Evolutionary conservation across 441 rosid genomes (phyloP).

Genomic region (Populus tomentosa): DNA sequence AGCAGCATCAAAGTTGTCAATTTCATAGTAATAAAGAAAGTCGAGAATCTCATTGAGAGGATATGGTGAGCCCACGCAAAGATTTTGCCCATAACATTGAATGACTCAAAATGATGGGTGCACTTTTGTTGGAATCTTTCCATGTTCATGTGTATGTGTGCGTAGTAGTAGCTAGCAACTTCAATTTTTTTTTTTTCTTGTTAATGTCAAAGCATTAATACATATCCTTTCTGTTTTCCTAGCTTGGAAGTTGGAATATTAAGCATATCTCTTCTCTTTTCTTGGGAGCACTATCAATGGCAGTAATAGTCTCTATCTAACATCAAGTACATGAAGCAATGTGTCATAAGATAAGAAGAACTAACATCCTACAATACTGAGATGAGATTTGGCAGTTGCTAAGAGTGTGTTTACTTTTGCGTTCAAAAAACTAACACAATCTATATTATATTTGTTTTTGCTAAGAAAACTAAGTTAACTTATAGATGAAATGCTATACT

Average conservation of each 20-base stretch:
- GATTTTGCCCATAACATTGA: constrained; percentile 4
- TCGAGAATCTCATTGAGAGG: constrained; percentile 3
- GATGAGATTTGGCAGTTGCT: neutral
- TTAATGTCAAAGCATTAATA: neutral
- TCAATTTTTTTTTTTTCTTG: neutral
- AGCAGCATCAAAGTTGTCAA: constrained; percentile 8
- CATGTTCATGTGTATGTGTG: neutral
- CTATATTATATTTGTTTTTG: too few species aligned
- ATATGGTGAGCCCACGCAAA: constrained; percentile 17
- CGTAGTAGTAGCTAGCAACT: neutral
- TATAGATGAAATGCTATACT: too few species aligned
- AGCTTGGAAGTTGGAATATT: neutral
- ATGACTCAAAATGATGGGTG: neutral
- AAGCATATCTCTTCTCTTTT: neutral
- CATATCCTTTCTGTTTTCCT: neutral
- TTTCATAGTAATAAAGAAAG: constrained; percentile 4
- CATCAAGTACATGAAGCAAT: neutral
- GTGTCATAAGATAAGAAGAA: neutral
- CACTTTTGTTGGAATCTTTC: neutral
- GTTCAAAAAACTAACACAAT: too few species aligned
- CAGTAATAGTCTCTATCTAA: neutral
- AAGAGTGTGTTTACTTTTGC: too few species aligned
- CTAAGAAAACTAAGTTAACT: too few species aligned
- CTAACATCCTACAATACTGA: neutral
- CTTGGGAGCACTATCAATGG: constrained; percentile 6